Conservation (phyloP, 768 basidiomycete species). For the Clathrus columnatus region DNA sequence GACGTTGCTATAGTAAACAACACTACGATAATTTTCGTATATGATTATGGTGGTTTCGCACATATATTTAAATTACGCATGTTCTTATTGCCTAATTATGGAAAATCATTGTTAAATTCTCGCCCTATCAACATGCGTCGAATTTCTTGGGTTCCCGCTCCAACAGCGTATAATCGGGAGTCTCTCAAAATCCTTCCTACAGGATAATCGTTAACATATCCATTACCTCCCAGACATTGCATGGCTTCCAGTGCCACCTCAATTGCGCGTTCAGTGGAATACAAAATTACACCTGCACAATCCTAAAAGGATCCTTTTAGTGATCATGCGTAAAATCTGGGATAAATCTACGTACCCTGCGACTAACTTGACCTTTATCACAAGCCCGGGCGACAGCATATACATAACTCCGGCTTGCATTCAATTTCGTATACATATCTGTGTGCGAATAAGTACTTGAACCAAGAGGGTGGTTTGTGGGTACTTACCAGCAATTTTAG, state of each 20-base stretch:
- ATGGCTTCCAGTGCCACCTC: conserved; percentile 87
- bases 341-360: conserved; percentile 44
- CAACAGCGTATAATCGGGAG: conserved; percentile 82
- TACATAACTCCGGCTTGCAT: conserved; percentile 81
- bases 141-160: conserved; percentile 96
- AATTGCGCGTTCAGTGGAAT: conserved; percentile 86
- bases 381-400: conserved; percentile 90
- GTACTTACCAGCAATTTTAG: conserved; percentile 13
- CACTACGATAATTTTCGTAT: no score
- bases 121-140: conserved; percentile 89
- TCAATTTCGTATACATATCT: conserved; percentile 93
- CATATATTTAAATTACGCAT: not conserved
- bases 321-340: not conserved
- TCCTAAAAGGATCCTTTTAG: conserved; percentile 42
- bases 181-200: conserved; percentile 83
- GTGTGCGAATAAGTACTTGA: conserved; percentile 48
- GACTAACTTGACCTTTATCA: conserved; percentile 68
- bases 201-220: conserved; percentile 94
- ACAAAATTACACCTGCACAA: conserved; percentile 90
- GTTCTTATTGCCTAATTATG: not conserved
- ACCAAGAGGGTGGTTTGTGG: no score
- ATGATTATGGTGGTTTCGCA: no score
- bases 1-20: no score
- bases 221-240: conserved; percentile 93
- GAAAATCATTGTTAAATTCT: conserved; percentile 74